Base-by-base conservation (phyloP, 2,329 filamentous ascomycete genomes). In the Ophiocordyceps sinensis region DNA sequence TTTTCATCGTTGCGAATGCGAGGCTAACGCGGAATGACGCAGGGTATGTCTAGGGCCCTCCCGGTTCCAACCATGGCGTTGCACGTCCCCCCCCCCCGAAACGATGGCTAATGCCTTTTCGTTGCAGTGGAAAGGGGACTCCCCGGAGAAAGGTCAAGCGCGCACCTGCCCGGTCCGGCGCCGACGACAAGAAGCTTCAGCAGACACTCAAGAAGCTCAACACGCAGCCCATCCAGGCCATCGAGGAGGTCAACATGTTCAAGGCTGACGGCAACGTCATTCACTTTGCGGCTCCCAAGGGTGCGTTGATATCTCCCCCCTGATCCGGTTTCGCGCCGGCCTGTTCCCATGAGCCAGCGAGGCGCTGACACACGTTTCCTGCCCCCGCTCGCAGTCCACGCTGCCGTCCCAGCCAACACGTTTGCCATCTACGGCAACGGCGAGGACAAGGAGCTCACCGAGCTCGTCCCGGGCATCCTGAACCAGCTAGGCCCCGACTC, bases 211-310 rank as follows among this genome's bases (percentile, higher is more conserved):
- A 98, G 85, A 98, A 98, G 83, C 80, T 98, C 67, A 96, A 96
- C 71, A 89, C 94, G 45, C 91, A 98, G 79, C 91, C 91, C 59
- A 96, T 98, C 70, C 88, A 94, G 75, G 86, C 85, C 53, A 98
- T 98, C 59, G 91, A 98, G 80, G 91, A 98, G 76, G 91, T 98
- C 66, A 98, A 98, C 82, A 98, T 98, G 91, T 98, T 98, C 82
- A 98, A 98, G 84, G 83, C 85, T 64, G 91, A 98, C 65, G 91
- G 91, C 67, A 98, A 98, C 68, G 91, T 98, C 67, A 96, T 98
- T 62, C 91, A 98, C 79, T 98, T 98, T 66, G 83, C 86, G 58
- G 85, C 85, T 60, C 91, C 91, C 56, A 95, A 95, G 77, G 91
- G 91, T 96, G 71, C 61, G 77, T 72, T 45, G 43, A 28, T 37